These are phyloP conservation scores for Fennellomyces sp. DNA, from an alignment of 371 early-diverging fungal genomes.

Conservation along the genomic window DNA sequence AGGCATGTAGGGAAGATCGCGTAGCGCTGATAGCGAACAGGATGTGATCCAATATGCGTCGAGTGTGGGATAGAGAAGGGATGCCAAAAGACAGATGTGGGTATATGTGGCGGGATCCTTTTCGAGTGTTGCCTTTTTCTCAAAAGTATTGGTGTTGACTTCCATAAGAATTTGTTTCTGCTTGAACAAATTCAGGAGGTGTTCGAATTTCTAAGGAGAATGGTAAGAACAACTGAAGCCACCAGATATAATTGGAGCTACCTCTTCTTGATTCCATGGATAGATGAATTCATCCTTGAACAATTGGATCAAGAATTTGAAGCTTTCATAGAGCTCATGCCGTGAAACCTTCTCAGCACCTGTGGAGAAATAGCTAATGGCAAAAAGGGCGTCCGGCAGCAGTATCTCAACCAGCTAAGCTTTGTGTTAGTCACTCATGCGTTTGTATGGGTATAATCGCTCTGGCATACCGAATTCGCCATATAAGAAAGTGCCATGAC, in stretches of 20 bases:
- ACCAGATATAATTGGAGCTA: conserved; percentile 12
- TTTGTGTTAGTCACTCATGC: no score
- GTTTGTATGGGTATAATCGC: not conserved
- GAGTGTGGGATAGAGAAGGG: conserved; percentile 48
- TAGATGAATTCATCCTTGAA: conserved; percentile 53
- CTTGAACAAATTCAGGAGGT: conserved; percentile 32
- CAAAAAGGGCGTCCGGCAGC: conserved; percentile 45
- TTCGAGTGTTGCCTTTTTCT: conserved; percentile 26
- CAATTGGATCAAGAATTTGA: conserved; percentile 43
- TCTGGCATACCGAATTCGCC: conserved; percentile 38
- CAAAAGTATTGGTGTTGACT: conserved; percentile 4
- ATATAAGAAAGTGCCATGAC: conserved; percentile 52
- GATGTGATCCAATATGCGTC: conserved; percentile 59
- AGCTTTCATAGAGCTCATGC: conserved; percentile 35
- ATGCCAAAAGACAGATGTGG: conserved; percentile 45
- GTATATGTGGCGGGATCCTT: conserved; percentile 32
- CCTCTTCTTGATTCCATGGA: conserved; percentile 47
- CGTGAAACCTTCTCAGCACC: conserved; percentile 1
- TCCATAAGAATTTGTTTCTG: conserved; percentile 18
- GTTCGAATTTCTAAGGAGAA: conserved; percentile 36
- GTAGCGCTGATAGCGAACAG: conserved; percentile 51
- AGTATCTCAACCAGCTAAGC: conserved; percentile 43
- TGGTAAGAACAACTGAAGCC: not conserved
- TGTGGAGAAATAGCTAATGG: conserved; percentile 42
- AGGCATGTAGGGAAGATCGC: conserved; percentile 52